A percentile compares a stretch with the other conserved stretches of the same genome.
These are phyloP conservation scores for Hyparrhenia diplandra DNA, from an alignment of 176 grass and related monocot species.

Conservation along the genomic window DNA sequence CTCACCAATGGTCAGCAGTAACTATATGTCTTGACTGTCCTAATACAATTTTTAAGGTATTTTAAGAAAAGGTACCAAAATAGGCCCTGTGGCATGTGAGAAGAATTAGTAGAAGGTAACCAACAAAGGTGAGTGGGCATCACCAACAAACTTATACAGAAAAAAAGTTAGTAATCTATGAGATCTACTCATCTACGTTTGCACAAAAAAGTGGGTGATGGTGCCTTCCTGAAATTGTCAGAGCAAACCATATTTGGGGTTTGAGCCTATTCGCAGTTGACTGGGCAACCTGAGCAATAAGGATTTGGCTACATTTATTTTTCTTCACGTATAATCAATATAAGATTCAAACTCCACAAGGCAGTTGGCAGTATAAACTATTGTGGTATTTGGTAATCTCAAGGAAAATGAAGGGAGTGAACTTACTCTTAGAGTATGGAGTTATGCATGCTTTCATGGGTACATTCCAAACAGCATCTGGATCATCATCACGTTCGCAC, in stretches of 20 bases:
- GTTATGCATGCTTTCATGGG: constrained; percentile 70
- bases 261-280: background rate
- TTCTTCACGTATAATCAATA: background rate
- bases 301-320: too few species aligned
- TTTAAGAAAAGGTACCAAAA: background rate
- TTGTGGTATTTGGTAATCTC: background rate
- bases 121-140: background rate
- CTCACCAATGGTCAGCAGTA: background rate
- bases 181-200: background rate
- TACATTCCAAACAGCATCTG: constrained; percentile 77
- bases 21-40: background rate
- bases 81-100: background rate
- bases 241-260: background rate
- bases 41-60: background rate
- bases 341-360: background rate
- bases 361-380: background rate
- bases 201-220: background rate
- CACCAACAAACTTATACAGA: background rate
- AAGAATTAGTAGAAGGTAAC: too few species aligned
- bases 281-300: background rate
- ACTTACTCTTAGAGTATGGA: constrained; percentile 68
- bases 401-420: constrained; percentile 20
- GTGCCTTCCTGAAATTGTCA: background rate
- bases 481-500: constrained; percentile 47
- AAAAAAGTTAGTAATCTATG: background rate